Evolutionary conservation across 192 early-diverging fungal genomes (phyloP), one percentile per base, ranked within the genome.

Genomic region (Coemansia sp.): DNA sequence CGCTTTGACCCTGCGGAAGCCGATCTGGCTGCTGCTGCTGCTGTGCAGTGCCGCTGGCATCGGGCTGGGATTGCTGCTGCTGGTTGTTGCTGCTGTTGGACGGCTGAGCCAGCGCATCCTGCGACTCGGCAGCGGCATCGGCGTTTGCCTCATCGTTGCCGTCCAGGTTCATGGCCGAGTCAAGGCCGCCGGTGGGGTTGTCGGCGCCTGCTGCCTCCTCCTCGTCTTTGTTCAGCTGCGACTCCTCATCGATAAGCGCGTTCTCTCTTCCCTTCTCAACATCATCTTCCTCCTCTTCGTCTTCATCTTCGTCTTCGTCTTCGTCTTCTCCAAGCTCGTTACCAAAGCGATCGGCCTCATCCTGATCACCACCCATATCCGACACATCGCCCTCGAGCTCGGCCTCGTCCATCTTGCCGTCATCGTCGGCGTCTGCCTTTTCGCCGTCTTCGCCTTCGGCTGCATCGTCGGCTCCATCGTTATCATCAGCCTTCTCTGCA

Each of bases 131-230:
- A 1, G 68, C 35, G 2, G 74, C 69, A 64, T 73, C 64, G 26
- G 68, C 58, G 25, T 71, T 70, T 18, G 63, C 70, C 13, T 78
- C 81, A 52, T 78, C 84, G 18, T 77, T 67, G 58, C 80, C 81
- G 53, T 86, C 85, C 63, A 81, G 74, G 59, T 88, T 84, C 61
- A 85, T 84, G 10, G 83, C 84, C 30, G 71, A 72, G 46, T 87
- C 86, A 16, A 83, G 75, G 39, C 88, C 84, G 29, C 85, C 70
- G 29, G 72, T 78, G 21, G 76, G 70, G 64, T 89, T 86, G 59
- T 89, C 74, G 18, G 85, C 84, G 15, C 77, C 78, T 46, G 75
- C 76, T 40, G 78, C 64, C 40, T 75, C 79, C 40, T 77, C 63
- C 18, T 74, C 75, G 23, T 79, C 74, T 23, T 62, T 68, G 48